Evolutionary conservation across 2,329 filamentous ascomycete genomes (phyloP).

Genomic region (Pseudofabraea citricarpa): DNA sequence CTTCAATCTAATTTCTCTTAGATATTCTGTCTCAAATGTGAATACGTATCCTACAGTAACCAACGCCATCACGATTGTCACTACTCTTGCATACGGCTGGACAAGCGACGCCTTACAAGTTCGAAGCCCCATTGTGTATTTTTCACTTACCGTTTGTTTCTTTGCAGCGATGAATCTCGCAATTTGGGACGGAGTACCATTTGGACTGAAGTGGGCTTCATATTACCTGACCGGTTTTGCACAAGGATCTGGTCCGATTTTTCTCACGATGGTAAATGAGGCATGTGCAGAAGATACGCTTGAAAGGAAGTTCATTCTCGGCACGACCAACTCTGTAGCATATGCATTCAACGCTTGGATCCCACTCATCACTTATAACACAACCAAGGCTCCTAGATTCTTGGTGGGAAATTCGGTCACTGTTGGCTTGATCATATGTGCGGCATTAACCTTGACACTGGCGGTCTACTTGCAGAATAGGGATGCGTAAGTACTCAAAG

Average conservation of each 20-base stretch:
- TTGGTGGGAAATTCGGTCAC: conserved; percentile 21
- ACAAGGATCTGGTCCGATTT: conserved; percentile 21
- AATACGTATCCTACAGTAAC: conserved; percentile 26
- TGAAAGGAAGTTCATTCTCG: conserved; percentile 21
- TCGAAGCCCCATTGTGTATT: conserved; percentile 21
- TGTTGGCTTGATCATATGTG: conserved; percentile 18
- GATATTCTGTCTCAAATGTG: conserved; percentile 25
- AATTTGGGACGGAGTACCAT: conserved; percentile 22
- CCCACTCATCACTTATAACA: conserved; percentile 21
- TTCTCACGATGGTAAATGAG: conserved; percentile 24
- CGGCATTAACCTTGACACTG: conserved; percentile 16
- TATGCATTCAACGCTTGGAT: conserved; percentile 25
- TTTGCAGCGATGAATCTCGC: conserved; percentile 22
- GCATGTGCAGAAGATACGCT: conserved; percentile 16
- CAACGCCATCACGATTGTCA: conserved; percentile 23
- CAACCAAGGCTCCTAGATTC: conserved; percentile 19
- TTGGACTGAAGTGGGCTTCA: conserved; percentile 21
- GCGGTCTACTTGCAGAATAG: conserved; percentile 16
- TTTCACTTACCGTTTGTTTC: conserved; percentile 20
- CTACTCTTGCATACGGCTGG: conserved; percentile 25
- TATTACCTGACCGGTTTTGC: conserved; percentile 23
- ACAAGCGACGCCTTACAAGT: conserved; percentile 23
- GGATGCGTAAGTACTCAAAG: conserved; percentile 19
- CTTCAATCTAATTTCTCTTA: conserved; percentile 10
- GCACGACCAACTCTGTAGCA: conserved; percentile 21